Percentiles rank a stretch among this genome's conserved stretches.
These are phyloP conservation scores for Catharanthus roseus DNA, from an alignment of 257 asterid species.

Conservation along the genomic window DNA sequence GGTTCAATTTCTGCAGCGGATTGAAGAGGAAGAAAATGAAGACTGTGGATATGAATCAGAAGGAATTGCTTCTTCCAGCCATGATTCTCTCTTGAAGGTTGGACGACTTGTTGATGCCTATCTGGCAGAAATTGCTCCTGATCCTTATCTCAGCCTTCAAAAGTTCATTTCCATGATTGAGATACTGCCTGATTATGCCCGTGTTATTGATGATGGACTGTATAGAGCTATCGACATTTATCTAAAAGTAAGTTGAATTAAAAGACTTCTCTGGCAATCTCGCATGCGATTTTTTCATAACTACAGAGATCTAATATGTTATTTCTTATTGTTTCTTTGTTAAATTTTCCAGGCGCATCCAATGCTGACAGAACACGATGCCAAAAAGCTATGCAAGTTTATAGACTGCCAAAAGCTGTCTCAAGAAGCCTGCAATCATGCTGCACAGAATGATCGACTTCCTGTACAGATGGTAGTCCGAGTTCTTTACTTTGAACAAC, in stretches of 20 bases:
- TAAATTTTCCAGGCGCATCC: slow-evolving; percentile 44
- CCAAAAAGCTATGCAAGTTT: slow-evolving; percentile 51
- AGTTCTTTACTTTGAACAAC: slow-evolving; percentile 57
- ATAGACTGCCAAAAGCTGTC: slow-evolving; percentile 65
- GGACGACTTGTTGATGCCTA: slow-evolving; percentile 56
- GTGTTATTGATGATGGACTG: slow-evolving; percentile 58
- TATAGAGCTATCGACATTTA: slow-evolving; percentile 64
- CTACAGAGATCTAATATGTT: not conserved
- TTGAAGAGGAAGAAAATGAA: slow-evolving; percentile 50
- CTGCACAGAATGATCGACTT: slow-evolving; percentile 61
- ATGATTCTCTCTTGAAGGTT: slow-evolving; percentile 52
- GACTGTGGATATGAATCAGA: slow-evolving; percentile 53
- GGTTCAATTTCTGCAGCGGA: slow-evolving; percentile 48
- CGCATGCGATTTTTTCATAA: not conserved
- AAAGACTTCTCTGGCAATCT: not conserved
- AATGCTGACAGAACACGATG: slow-evolving; percentile 41
- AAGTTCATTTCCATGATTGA: slow-evolving; percentile 50
- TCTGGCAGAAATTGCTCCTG: slow-evolving; percentile 66
- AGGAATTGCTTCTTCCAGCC: slow-evolving; percentile 45
- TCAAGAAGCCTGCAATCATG: slow-evolving; percentile 64
- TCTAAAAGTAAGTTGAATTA: slow-evolving; percentile 43
- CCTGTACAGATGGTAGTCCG: slow-evolving; percentile 51
- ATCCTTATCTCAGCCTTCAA: slow-evolving; percentile 52
- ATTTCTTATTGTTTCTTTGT: not conserved
- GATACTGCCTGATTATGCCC: slow-evolving; percentile 65